phyloP scores from a whole-genome alignment of 441 rosid genomes.

The Iberis amara region DNA sequence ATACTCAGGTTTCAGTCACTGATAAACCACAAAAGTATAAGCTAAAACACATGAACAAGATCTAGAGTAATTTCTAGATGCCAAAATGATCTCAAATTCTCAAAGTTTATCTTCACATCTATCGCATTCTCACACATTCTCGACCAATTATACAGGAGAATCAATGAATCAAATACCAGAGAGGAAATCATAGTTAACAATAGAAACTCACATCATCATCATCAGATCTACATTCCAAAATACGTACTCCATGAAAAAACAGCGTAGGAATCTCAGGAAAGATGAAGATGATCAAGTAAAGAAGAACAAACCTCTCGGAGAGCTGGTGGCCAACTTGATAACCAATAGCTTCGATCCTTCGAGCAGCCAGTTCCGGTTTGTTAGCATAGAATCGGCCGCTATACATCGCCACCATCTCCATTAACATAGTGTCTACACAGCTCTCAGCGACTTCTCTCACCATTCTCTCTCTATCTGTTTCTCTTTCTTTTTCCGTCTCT shows the following conservation, averaged over 20 bases:
- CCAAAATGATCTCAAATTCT: constrained; percentile 4
- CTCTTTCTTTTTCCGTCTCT: constrained; percentile 13
- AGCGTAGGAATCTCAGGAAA: not conserved
- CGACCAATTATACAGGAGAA: constrained; percentile 14
- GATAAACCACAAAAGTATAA: not conserved
- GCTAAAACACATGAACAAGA: constrained; percentile 2
- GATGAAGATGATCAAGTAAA: constrained; percentile 3
- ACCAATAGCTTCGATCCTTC: constrained; percentile 95
- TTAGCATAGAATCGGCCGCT: constrained; percentile 76
- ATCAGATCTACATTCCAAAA: constrained; percentile 16
- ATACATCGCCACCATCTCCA: constrained; percentile 80
- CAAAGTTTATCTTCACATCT: not conserved
- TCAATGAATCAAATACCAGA: not conserved
- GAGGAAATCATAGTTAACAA: not conserved
- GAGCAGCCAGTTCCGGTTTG: constrained; percentile 88
- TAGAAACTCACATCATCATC: not conserved
- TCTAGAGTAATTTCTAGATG: no score
- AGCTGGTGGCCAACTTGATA: constrained; percentile 98
- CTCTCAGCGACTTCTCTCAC: constrained; percentile 93
- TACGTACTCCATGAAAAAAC: not conserved
- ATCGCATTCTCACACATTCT: constrained; percentile 4
- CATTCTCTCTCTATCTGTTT: constrained; percentile 33
- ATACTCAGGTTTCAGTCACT: not conserved
- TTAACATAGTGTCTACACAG: constrained; percentile 70
- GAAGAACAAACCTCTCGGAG: constrained; percentile 61